A percentile compares a stretch with the other conserved stretches of the same genome.
phyloP scores from a whole-genome alignment of 352 stramenopile species.

The Globisporangium megalacanthum region DNA sequence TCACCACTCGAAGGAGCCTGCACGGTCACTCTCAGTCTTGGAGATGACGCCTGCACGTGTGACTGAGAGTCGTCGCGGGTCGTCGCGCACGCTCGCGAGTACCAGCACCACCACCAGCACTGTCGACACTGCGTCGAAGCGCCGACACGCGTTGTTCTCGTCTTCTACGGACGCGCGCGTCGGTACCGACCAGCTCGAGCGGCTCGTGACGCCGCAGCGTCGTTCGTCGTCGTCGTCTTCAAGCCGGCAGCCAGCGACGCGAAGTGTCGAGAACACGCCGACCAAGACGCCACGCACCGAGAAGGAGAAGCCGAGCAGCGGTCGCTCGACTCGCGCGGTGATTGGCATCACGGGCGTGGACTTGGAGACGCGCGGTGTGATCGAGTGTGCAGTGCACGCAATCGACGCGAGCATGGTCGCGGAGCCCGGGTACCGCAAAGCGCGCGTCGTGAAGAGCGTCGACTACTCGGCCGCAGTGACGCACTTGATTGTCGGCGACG shows the following conservation, averaged over 20 bases:
- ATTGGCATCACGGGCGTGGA: constrained; percentile 78
- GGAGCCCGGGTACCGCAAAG: constrained; percentile 46
- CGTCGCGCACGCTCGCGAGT: constrained; percentile 5
- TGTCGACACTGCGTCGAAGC: background rate
- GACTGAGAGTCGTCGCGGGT: constrained; percentile 1
- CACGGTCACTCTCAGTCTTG: constrained; percentile 8
- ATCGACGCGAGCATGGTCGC: constrained; percentile 62
- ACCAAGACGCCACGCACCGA: background rate
- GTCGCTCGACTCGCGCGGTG: constrained; percentile 25
- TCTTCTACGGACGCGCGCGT: constrained; percentile 1
- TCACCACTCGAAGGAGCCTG: background rate
- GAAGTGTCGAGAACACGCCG: constrained; percentile 7
- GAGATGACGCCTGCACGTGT: constrained; percentile 15
- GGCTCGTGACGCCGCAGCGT: constrained; percentile 7
- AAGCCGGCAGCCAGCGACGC: constrained; percentile 6
- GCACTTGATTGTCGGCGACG: constrained; percentile 65
- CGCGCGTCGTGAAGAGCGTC: constrained; percentile 71
- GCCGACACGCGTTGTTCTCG: background rate
- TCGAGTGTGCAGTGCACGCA: constrained; percentile 73
- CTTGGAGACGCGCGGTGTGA: constrained; percentile 39
- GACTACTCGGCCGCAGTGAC: constrained; percentile 70
- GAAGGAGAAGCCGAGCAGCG: constrained; percentile 9
- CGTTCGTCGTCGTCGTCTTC: constrained; percentile 1
- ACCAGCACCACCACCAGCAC: constrained; percentile 1
- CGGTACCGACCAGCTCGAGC: constrained; percentile 9